Evolutionary conservation across 1,284 basidiomycete genomes (phyloP), one percentile per base, ranked within the genome.

Genomic region (Ceratobasidium sp.): DNA sequence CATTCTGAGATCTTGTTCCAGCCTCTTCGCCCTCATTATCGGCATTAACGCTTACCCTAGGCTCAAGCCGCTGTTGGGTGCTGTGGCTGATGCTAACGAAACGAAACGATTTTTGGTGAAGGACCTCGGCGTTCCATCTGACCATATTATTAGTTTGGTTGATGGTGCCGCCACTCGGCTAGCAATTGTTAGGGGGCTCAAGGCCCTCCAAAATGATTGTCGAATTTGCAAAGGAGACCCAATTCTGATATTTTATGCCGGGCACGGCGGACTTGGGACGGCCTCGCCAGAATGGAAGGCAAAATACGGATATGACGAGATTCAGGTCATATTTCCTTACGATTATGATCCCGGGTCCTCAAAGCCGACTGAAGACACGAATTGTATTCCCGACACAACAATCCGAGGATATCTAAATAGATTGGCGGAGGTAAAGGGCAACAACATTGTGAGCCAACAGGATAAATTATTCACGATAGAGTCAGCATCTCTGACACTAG

Each of bases 211-310:
- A 29, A 41, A n/a, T 1, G 56, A 72, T 24, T 5, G 11, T 9
- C 56, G 58, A 0, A 72, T 72, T 29, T 13, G 39, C 8, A 13
- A 22, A 2, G 58, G 58, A 7, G 56, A 72, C 24, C 46, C 69
- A 9, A 72, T 72, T 51, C 13, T 72, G 13, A 62, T 72, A 2
- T 72, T 48, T 31, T 72, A n/a, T 29, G 69, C 69, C 16, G 69
- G 69, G 13, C 69, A 72, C 39, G 69, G 69, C 7, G 58, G 69
- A 3, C n/a, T 16, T 11, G 54, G 34, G 3, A 14, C 46, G 2
- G 54, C 68, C 7, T 19, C 68, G 7, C 22, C 54, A 11, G 41
- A 46, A 9, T 71, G 68, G 68, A 46, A 62, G 46, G 13, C 7
- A 29, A 22, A 49, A 8, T 19, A 9, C 8, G 43, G 24, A 27